phyloP scores from a whole-genome alignment of 352 stramenopile genomes.

The Phytophthora sp. region DNA sequence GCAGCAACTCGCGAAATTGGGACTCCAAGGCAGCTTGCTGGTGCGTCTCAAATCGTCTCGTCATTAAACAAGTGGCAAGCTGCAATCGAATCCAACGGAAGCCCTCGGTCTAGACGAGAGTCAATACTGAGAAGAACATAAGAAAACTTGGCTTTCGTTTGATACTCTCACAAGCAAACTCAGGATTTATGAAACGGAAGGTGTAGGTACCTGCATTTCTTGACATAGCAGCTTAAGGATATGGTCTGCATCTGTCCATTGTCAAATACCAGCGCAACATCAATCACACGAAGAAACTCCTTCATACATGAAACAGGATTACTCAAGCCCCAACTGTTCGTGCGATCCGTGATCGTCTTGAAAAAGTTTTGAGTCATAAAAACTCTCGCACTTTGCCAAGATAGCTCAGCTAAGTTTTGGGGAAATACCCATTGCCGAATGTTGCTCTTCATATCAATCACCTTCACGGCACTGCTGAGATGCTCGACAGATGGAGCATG shows the following conservation, averaged over 20 bases:
- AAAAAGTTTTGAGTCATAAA: conserved; percentile 62
- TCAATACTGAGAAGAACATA: conserved; percentile 17
- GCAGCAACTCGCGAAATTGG: conserved; percentile 24
- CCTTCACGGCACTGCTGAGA: conserved; percentile 2
- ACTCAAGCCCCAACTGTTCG: neutral
- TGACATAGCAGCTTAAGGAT: conserved; percentile 41
- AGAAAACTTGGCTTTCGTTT: conserved; percentile 1
- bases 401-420: conserved; percentile 20
- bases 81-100: conserved; percentile 6
- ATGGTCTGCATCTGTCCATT: conserved; percentile 45
- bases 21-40: conserved; percentile 14
- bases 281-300: conserved; percentile 38
- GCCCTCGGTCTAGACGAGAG: neutral
- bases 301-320: too few relatives aligned
- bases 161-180: conserved; percentile 25
- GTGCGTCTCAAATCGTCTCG: conserved; percentile 33
- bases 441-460: neutral
- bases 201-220: neutral
- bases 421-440: conserved; percentile 13
- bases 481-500: conserved; percentile 13
- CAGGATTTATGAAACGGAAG: conserved; percentile 37
- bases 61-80: conserved; percentile 44
- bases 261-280: conserved; percentile 46
- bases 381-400: conserved; percentile 31
- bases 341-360: conserved; percentile 8